These are phyloP conservation scores for Globisporangium emineosum DNA, from an alignment of 352 stramenopile genomes.

Conservation along the genomic window DNA sequence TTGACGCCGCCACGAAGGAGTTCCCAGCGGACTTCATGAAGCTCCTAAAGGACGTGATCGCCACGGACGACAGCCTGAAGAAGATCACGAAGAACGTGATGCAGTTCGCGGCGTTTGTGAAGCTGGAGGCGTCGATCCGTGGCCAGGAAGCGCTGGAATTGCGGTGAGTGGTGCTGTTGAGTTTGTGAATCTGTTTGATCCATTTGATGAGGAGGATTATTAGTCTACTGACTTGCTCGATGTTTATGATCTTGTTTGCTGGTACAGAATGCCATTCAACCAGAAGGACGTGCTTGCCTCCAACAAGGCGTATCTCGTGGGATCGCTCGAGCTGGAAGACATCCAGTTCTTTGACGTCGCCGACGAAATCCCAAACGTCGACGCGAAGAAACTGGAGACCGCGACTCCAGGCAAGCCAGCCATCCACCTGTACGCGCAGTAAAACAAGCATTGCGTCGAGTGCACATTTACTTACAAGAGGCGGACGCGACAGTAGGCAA, in stretches of 20 bases:
- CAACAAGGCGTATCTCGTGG: conserved; percentile 90
- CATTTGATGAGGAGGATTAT: not conserved
- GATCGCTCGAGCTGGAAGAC: conserved; percentile 87
- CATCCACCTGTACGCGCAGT: conserved; percentile 67
- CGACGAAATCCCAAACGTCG: conserved; percentile 65
- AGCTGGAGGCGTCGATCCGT: conserved; percentile 90
- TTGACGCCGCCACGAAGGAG: conserved; percentile 53
- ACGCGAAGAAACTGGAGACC: conserved; percentile 84
- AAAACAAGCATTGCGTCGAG: conserved; percentile 8
- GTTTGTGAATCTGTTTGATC: conserved; percentile 11
- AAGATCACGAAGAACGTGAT: conserved; percentile 94
- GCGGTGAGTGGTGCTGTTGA: conserved; percentile 34
- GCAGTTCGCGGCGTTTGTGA: conserved; percentile 97
- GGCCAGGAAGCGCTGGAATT: conserved; percentile 92
- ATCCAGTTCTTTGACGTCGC: conserved; percentile 83
- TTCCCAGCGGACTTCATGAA: conserved; percentile 88
- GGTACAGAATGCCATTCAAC: conserved; percentile 91
- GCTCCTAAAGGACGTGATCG: conserved; percentile 74
- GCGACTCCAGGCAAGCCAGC: conserved; percentile 80
- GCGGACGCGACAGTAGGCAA: not conserved
- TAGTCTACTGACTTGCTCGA: not conserved
- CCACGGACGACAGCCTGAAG: conserved; percentile 78
- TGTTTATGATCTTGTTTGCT: conserved; percentile 12
- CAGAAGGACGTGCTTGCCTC: conserved; percentile 91
- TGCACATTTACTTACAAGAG: not conserved